Evolutionary conservation across 148 eudicot species (phyloP), one percentile per base, ranked within the genome.

Genomic region (Polygonum maritimum): DNA sequence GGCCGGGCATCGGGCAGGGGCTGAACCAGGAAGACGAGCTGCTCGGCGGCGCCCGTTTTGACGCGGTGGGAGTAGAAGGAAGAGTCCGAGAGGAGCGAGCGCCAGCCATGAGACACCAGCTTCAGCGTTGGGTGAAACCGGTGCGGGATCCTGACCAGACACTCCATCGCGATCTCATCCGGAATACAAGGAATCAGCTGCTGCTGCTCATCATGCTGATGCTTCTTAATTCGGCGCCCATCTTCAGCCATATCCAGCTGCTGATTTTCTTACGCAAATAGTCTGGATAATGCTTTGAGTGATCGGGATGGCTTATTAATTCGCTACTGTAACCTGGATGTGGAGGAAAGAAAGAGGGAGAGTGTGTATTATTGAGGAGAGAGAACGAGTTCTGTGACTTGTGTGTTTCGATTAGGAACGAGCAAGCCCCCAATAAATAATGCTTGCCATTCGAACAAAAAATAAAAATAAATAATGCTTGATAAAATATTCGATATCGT

Each of bases 181-280:
- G 86, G 86, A 31, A 84, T 71, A 7, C 81, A 80, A 0, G 83
- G 83, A 36, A 81, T 81, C 51, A 82, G 39, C 40, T 76, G 45
- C 36, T 60, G 36, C 15, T 62, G 69, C 0, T 57, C 33, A 7
- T n/a, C 33, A 7, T 19, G 63, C 1, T n/a, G 12, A 19, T 21
- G 63, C 36, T 36, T 35, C 44, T 38, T 35, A 14, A 36, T 6
- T 35, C 44, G 71, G 2, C 41, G 45, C 7, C 71, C 71, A 14
- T 67, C 12, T 15, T 67, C 71, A 67, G 21, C 71, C 71, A 67
- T 67, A 15, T 67, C 44, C 22, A 33, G 21, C 60, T 62, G 38
- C 31, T 26, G 69, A 31, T 26, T 26, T 22, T 10, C 12, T 12
- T 57, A 13, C 21, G 63, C 21, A 2, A 57, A 9, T 4, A 12